Evolutionary conservation across 106 monocot species (phyloP), one percentile per base, ranked within the genome.

Genomic region (Dioscorea alata): DNA sequence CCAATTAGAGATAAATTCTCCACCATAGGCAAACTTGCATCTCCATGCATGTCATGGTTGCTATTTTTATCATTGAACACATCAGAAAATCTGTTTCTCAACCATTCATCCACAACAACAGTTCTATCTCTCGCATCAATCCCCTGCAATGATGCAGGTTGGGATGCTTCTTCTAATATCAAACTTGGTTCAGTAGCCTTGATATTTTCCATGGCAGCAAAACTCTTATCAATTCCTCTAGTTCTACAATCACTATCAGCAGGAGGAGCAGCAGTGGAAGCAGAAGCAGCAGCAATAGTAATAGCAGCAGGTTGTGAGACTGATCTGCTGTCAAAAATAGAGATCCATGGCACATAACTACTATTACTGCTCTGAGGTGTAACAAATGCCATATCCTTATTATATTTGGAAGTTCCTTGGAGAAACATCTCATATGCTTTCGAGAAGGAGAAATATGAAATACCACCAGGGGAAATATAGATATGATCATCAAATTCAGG

Each of bases 391-490:
- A 25, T 76, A 53, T 66, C 77, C 50, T 73, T 70, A 51, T 76
- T 70, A 51, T 75, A 76, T 67, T 76, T 79, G 23, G 88, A 79
- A 72, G 73, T 74, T 33, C 69, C 74, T 9, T 82, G 68, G 33
- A 89, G 28, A 72, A 89, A 85, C n/a, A 59, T 65, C 74, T 82
- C 79, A 71, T 77, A 89, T 5, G 85, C 85, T 57, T 77, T 74
- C 12, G 76, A 59, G 59, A 80, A 65, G 13, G 85, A 82, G 35
- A 34, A 74, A 64, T 70, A 86, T 63, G 77, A 17, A 33, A 71
- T 6, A 67, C 86, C 90, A 59, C 18, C 49, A 2, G 85, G 86
- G 61, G 83, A 86, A 32, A 75, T 56, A 35, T 86, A 90, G 31
- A 69, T 34, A 61, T 68, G 78, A 13, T 75, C 75, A 13, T 68